Base-by-base conservation (phyloP, 148 eudicot species). In the Rhododendron ferrugineum region DNA sequence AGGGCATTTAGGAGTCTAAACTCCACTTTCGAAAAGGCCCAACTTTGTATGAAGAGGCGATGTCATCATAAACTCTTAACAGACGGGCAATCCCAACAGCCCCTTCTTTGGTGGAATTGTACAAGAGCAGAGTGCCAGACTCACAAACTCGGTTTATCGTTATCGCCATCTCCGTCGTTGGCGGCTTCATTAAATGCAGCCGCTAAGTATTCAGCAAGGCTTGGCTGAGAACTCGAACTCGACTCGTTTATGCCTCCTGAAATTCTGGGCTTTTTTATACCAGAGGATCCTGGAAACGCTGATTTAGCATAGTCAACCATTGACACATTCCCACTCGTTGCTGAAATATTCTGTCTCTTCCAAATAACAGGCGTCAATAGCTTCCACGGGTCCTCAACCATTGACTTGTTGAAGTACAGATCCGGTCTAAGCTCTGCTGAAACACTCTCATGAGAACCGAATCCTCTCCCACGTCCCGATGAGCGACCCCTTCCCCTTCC, bases 351-450 rank as follows among this genome's bases (percentile, higher is more conserved):
- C 40, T 36, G 80, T 85, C 58, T 56, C 82, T 68, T 88, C 94
- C 94, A 93, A 79, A 88, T 37, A 68, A 92, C 92, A 37, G 96
- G 94, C 47, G 89, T 58, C 85, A 93, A 86, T 62, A 81, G 79
- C 84, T 89, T 81, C 96, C 96, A 93, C 10, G 96, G 94, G 75
- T 93, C 94, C 84, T 92, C 94, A 30, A 91, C 85, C 96, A 93
- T 93, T 82, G 94, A 92, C 88, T 84, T 92, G 83, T 89, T 28
- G 72, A 87, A 94, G 80, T 86, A 88, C 11, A 30, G 36, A 74
- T 84, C 85, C 42, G 88, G 88, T 82, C 88, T 80, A 83, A 30
- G 87, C 86, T 46, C 90, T 40, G 89, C 86, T 37, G 89, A 86
- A 50, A 81, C 86, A 50, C 83, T 76, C 81, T 82, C 78, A 74